Evolutionary conservation across 768 basidiomycete genomes (phyloP).

Genomic region (Pulveroboletus sp.): DNA sequence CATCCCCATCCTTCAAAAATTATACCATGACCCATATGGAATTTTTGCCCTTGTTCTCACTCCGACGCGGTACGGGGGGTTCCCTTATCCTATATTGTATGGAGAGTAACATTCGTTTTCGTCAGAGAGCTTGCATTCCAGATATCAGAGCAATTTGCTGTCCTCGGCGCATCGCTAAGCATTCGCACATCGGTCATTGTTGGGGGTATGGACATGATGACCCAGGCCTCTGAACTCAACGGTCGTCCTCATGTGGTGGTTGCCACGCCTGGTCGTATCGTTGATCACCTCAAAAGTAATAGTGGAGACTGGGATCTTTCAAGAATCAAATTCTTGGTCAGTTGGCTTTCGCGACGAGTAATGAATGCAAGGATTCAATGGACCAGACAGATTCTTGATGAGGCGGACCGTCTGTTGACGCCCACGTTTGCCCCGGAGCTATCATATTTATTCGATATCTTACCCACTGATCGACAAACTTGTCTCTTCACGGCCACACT

Average conservation of each 20-base stretch:
- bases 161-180: conserved; percentile 78
- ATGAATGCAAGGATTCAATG: neutral
- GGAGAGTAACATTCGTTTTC: neutral
- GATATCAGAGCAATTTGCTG: conserved; percentile 93
- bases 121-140: conserved; percentile 93
- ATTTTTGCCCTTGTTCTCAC: conserved; percentile 92
- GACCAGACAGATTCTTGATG: conserved; percentile 75
- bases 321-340: conserved; percentile 78
- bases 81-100: neutral
- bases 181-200: conserved; percentile 85
- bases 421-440: conserved; percentile 87
- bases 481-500: conserved; percentile 96
- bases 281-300: conserved; percentile 80
- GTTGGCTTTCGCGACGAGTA: conserved; percentile 14
- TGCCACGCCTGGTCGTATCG: conserved; percentile 92
- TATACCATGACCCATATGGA: conserved; percentile 88
- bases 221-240: conserved; percentile 82
- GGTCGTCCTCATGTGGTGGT: conserved; percentile 90
- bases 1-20: conserved; percentile 85
- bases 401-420: conserved; percentile 91
- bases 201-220: conserved; percentile 98
- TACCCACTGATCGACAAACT: conserved; percentile 89
- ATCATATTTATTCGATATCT: conserved; percentile 63
- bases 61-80: conserved; percentile 73
- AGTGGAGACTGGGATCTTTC: conserved; percentile 78